A percentile compares a stretch with the other conserved stretches of the same genome.
phyloP scores from a whole-genome alignment of 2,329 filamentous ascomycete species.

The Colletotrichum tropicale region DNA sequence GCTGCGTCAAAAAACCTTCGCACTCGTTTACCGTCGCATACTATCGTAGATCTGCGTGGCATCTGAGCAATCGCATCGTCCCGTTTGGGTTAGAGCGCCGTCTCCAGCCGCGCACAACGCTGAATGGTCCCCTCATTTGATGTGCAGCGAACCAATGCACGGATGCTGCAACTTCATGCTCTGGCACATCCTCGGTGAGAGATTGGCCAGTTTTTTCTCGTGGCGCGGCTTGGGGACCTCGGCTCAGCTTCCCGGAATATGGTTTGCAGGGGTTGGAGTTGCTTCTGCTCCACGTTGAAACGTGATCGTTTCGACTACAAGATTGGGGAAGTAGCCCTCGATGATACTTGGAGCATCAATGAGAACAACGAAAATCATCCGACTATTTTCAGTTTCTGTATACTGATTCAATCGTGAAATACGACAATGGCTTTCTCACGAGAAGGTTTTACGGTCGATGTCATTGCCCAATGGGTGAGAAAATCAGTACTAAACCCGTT shows the following conservation, averaged over 20 bases:
- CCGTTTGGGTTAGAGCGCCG: background rate
- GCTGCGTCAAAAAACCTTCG: background rate
- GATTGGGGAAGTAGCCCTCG: background rate
- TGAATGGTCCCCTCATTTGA: background rate
- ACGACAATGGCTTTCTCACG: constrained; percentile 1
- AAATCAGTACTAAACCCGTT: constrained; percentile 25
- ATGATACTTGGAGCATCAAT: background rate
- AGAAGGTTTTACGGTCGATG: constrained; percentile 30
- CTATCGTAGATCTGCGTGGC: background rate
- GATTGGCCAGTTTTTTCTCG: background rate
- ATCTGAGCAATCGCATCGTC: background rate
- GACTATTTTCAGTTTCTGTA: background rate
- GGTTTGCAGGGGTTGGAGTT: background rate
- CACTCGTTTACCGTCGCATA: constrained; percentile 7
- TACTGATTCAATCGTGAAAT: background rate
- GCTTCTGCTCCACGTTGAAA: constrained; percentile 5
- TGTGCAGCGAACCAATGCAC: background rate
- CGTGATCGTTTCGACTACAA: background rate
- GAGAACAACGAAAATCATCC: background rate
- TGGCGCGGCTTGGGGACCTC: background rate
- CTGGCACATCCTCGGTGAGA: background rate
- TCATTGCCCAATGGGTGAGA: constrained; percentile 18
- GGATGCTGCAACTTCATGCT: background rate
- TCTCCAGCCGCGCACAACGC: background rate
- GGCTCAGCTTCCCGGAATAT: background rate